These are phyloP conservation scores for Fraxinus ornus DNA, from an alignment of 305 asterid genomes.

Conservation along the genomic window DNA sequence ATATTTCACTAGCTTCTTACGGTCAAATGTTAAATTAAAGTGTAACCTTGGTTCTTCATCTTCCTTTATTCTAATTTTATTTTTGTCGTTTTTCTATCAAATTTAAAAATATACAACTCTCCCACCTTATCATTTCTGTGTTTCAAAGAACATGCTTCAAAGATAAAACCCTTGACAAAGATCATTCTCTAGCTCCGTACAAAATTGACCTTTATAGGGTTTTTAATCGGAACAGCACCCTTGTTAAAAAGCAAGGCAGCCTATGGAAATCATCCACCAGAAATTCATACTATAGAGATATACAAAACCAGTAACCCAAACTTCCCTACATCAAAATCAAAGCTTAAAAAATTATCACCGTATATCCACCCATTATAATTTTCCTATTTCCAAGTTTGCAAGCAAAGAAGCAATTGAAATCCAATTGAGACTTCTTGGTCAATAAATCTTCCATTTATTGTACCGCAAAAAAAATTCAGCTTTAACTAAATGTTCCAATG, in stretches of 20 bases:
- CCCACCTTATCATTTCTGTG: neutral
- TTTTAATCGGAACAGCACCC: neutral
- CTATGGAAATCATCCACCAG: neutral
- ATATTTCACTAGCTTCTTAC: neutral
- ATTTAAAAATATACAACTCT: neutral
- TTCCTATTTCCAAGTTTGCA: neutral
- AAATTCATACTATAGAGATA: neutral
- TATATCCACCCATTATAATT: neutral
- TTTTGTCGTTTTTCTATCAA: neutral
- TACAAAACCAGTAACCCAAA: neutral
- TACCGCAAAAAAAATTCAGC: neutral
- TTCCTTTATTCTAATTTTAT: neutral
- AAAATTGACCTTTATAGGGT: neutral
- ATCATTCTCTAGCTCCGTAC: neutral
- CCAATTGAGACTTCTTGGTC: neutral
- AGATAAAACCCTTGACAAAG: neutral
- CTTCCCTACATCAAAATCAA: neutral
- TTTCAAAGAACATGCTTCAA: neutral
- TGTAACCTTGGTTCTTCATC: neutral
- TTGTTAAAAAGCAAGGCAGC: neutral
- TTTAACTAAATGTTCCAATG: neutral
- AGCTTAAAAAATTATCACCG: neutral
- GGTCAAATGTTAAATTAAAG: neutral
- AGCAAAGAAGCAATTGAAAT: neutral
- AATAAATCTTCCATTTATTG: neutral